Base-by-base conservation (phyloP, 441 rosid genomes). In the Melianthus villosus region DNA sequence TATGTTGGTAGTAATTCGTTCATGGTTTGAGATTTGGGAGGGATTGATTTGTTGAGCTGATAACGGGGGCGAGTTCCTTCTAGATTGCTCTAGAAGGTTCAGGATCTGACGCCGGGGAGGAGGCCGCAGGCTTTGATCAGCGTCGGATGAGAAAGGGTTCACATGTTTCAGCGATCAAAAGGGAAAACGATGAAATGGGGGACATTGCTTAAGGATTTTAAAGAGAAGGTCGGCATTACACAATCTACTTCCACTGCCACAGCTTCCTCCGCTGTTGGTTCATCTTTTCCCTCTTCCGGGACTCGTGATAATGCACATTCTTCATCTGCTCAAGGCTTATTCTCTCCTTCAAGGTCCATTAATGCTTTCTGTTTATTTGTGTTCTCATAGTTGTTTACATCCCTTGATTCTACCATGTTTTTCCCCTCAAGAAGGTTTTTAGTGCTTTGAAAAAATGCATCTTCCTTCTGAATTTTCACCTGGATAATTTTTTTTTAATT, bases 161-260 rank as follows among this genome's bases (percentile, higher is more conserved):
- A 42, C 35, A 48, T 46, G 66, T 56, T 51, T 50, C 54, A 61
- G 54, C 50, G 56, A 56, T 56, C 60, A 57, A 51, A 38, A 31
- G 63, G 48, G 52, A 60, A 15, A 68, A 69, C 76, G 63, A 85
- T 85, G 96, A 85, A 81, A 85, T 85, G 96, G 96, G 72, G 50
- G 46, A 57, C 91, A 65, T 74, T 85, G 93, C 84, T 85, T 59
- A 78, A 85, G 79, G 96, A 85, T 66, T 71, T 89, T 25, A 84
- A 73, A 77, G 96, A 85, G 77, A 91, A 79, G 76, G 96, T 91
- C 56, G 99, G 99, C 16, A 76, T 91, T 51, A 58, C 94, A 64
- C 93, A 77, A 65, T 72, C 96, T 45, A 58, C 79, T 35, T 54
- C 73, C 13, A 4, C 79, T 33, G 2, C 75, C 25, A 42, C 69